Evolutionary conservation across 1,139 yeast species (phyloP).

Genomic region (Candida sp.): DNA sequence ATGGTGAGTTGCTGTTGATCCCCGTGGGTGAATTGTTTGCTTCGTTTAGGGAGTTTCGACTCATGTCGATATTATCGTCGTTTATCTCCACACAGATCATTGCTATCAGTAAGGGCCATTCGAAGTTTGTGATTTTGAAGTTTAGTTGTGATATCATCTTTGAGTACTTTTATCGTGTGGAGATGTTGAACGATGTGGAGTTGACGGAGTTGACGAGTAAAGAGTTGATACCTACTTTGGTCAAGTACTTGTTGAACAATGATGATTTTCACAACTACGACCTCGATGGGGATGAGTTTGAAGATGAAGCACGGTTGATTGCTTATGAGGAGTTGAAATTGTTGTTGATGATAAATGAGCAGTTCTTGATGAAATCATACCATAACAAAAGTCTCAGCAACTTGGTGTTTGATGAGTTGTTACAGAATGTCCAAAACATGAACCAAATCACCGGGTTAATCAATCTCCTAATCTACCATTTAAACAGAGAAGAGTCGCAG

Average conservation of each 20-base stretch:
- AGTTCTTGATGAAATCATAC: slow-evolving; percentile 71
- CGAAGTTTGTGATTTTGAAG: slow-evolving; percentile 40
- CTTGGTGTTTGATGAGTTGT: slow-evolving; percentile 51
- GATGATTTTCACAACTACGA: slow-evolving; percentile 49
- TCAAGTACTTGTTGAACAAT: slow-evolving; percentile 56
- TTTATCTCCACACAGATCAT: slow-evolving; percentile 36
- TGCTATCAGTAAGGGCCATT: slow-evolving; percentile 19
- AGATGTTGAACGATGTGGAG: slow-evolving; percentile 37
- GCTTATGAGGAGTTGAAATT: slow-evolving; percentile 77
- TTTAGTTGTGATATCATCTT: slow-evolving; percentile 47
- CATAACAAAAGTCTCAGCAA: slow-evolving; percentile 31
- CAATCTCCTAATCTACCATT: slow-evolving; percentile 50
- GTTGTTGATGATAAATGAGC: slow-evolving; percentile 81
- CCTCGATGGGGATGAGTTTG: slow-evolving; percentile 38
- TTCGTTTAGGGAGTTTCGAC: slow-evolving; percentile 41
- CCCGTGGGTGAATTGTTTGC: slow-evolving; percentile 26
- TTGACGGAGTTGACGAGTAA: slow-evolving; percentile 30
- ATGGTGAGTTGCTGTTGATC: slow-evolving; percentile 14
- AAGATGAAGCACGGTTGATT: slow-evolving; percentile 62
- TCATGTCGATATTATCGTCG: slow-evolving; percentile 50
- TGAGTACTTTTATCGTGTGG: slow-evolving; percentile 45
- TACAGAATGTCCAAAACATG: slow-evolving; percentile 23
- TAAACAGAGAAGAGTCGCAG: slow-evolving; percentile 79
- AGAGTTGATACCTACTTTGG: slow-evolving; percentile 37
- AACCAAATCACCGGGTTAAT: slow-evolving; percentile 39